Evolutionary conservation across 768 basidiomycete species (phyloP).

Genomic region (Pulveroboletus sp.): DNA sequence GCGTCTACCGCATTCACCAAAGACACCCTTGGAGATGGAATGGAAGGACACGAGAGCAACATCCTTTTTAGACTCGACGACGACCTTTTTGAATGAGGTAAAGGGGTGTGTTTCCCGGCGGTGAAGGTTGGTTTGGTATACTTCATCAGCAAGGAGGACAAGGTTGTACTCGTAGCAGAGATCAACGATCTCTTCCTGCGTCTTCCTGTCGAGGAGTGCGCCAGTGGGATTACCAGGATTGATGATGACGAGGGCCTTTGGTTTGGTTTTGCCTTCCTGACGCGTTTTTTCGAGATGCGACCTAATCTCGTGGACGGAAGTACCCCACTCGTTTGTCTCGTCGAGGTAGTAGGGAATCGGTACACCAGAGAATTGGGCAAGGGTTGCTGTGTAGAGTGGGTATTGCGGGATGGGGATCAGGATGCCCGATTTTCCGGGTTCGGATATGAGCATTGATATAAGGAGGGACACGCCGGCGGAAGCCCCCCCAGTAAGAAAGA

Average conservation of each 20-base stretch:
- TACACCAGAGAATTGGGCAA: slow-evolving; percentile 80
- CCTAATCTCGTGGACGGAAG: slow-evolving; percentile 66
- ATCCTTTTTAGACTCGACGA: slow-evolving; percentile 56
- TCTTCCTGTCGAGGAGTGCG: slow-evolving; percentile 66
- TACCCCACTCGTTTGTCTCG: slow-evolving; percentile 80
- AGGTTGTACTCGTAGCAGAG: slow-evolving; percentile 84
- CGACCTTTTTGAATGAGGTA: slow-evolving; percentile 90
- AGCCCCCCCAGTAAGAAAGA: slow-evolving; percentile 95
- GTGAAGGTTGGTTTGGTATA: slow-evolving; percentile 96
- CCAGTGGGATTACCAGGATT: slow-evolving; percentile 99
- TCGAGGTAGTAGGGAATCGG: slow-evolving; percentile 88
- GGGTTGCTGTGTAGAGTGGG: slow-evolving; percentile 93
- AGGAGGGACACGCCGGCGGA: slow-evolving; percentile 91
- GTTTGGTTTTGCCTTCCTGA: slow-evolving; percentile 49
- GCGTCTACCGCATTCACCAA: slow-evolving; percentile 94
- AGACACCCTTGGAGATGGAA: slow-evolving; percentile 95
- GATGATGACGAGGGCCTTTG: slow-evolving; percentile 93
- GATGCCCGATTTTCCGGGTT: slow-evolving; percentile 62
- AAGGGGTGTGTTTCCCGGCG: slow-evolving; percentile 65
- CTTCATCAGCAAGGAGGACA: slow-evolving; percentile 94
- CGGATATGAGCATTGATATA: slow-evolving; percentile 73
- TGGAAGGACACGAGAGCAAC: slow-evolving; percentile 93
- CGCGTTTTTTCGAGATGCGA: slow-evolving; percentile 64
- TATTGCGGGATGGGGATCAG: slow-evolving; percentile 99
- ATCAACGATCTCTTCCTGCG: slow-evolving; percentile 73